Conservation (phyloP, 139 green algal species). For the Coccomyxa sp. region DNA sequence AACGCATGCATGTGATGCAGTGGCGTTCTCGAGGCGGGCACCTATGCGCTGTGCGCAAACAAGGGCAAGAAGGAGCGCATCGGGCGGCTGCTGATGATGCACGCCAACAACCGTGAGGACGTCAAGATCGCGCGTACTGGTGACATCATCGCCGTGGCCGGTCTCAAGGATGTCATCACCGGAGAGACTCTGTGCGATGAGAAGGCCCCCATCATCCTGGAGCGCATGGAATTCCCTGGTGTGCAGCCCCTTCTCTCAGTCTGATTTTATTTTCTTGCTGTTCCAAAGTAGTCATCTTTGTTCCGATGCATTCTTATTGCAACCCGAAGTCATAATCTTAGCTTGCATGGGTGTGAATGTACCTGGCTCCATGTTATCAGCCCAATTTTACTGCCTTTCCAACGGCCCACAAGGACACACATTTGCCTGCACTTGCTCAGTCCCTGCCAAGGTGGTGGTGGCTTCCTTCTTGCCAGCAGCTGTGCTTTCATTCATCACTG, state of each 20-base stretch:
- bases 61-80: conserved; percentile 99
- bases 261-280: too few species aligned
- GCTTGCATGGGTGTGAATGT: too few species aligned
- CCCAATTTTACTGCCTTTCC: too few species aligned
- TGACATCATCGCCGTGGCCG: conserved; percentile 95
- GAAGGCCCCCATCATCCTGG: conserved; percentile 87
- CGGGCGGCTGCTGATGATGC: conserved; percentile 96
- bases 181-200: conserved; percentile 96
- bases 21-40: conserved; percentile 62
- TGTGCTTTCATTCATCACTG: neutral
- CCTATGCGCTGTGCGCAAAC: conserved; percentile 85
- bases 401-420: too few species aligned
- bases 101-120: conserved; percentile 97
- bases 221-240: conserved; percentile 96
- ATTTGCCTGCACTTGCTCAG: neutral
- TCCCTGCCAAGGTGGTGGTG: neutral
- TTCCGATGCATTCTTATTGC: too few species aligned
- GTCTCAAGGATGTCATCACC: conserved; percentile 93
- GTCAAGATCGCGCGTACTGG: conserved; percentile 84
- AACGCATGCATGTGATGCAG: conserved; percentile 4
- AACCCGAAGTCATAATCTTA: too few species aligned
- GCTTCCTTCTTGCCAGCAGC: neutral
- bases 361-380: too few species aligned
- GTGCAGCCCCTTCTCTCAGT: too few species aligned
- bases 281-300: too few species aligned